Conservation (phyloP, 2,329 filamentous ascomycete species). For the Basipetospora chlamydospora region DNA sequence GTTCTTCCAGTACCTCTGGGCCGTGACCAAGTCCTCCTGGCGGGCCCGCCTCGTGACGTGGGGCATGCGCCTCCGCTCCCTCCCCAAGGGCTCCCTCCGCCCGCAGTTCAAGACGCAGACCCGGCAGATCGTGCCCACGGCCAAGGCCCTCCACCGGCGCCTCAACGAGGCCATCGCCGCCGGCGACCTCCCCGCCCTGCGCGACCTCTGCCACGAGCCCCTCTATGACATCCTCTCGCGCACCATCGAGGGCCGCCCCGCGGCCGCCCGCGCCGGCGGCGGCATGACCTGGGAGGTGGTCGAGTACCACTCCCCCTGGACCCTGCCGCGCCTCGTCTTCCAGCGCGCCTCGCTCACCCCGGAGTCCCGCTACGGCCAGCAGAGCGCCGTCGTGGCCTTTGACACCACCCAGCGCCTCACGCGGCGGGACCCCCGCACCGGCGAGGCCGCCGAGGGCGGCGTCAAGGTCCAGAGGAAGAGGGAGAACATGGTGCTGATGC, state of each 20-base stretch:
- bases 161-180: slow-evolving; percentile 48
- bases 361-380: slow-evolving; percentile 16
- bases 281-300: slow-evolving; percentile 40
- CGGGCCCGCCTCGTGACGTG: slow-evolving; percentile 19
- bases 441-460: slow-evolving; percentile 27
- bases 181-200: slow-evolving; percentile 37
- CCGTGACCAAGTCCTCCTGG: slow-evolving; percentile 13
- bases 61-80: slow-evolving; percentile 28
- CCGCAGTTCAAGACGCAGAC: slow-evolving; percentile 28
- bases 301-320: slow-evolving; percentile 25
- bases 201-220: slow-evolving; percentile 36
- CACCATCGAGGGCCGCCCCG: slow-evolving; percentile 36
- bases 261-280: slow-evolving; percentile 16
- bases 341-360: slow-evolving; percentile 29
- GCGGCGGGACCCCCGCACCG: slow-evolving; percentile 22
- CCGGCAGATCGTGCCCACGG: slow-evolving; percentile 32
- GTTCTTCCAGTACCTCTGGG: slow-evolving; percentile 22
- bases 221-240: slow-evolving; percentile 36
- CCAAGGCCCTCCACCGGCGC: slow-evolving; percentile 42
- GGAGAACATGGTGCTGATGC: slow-evolving; percentile 52
- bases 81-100: slow-evolving; percentile 24
- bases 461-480: slow-evolving; percentile 37
- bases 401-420: slow-evolving; percentile 38
- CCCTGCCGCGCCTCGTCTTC: slow-evolving; percentile 36
- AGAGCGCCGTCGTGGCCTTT: slow-evolving; percentile 48